Conservation (phyloP, 192 early-diverging fungal genomes). For the Coemansia sp. region DNA sequence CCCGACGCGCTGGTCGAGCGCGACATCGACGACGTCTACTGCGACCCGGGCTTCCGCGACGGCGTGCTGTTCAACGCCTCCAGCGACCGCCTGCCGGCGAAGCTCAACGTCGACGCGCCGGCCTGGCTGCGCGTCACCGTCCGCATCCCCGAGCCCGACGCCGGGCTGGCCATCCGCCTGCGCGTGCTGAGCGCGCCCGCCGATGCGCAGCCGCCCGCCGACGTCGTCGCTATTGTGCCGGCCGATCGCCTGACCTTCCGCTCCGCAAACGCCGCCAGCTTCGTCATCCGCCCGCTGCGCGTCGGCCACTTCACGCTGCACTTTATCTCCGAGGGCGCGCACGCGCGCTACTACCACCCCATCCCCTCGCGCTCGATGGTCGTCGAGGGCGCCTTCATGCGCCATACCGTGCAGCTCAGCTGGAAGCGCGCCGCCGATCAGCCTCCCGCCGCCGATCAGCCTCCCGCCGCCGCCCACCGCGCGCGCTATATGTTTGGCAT, state of each 20-base stretch:
- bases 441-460: neutral
- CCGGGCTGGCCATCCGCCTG: slow-evolving; percentile 32
- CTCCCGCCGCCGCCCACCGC: slow-evolving; percentile 7
- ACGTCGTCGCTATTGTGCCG: slow-evolving; percentile 34
- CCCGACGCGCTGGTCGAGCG: slow-evolving; percentile 43
- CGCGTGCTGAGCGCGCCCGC: slow-evolving; percentile 35
- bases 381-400: slow-evolving; percentile 59
- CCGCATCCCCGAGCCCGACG: slow-evolving; percentile 46
- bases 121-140: slow-evolving; percentile 54
- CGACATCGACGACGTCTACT: slow-evolving; percentile 55
- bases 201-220: neutral
- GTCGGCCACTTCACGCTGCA: slow-evolving; percentile 54
- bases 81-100: slow-evolving; percentile 55
- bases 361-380: slow-evolving; percentile 51
- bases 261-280: slow-evolving; percentile 28
- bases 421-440: slow-evolving; percentile 36
- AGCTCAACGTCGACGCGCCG: slow-evolving; percentile 45
- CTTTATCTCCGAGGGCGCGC: slow-evolving; percentile 46
- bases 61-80: slow-evolving; percentile 54
- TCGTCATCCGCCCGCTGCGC: slow-evolving; percentile 48
- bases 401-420: slow-evolving; percentile 50
- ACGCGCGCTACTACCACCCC: slow-evolving; percentile 55
- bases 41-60: slow-evolving; percentile 57
- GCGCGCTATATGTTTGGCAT: slow-evolving; percentile 56
- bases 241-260: slow-evolving; percentile 34